A percentile compares a stretch with the other conserved stretches of the same genome.
phyloP scores from a whole-genome alignment of 805 yeast species.

The Blastobotrys chiropterorum region DNA sequence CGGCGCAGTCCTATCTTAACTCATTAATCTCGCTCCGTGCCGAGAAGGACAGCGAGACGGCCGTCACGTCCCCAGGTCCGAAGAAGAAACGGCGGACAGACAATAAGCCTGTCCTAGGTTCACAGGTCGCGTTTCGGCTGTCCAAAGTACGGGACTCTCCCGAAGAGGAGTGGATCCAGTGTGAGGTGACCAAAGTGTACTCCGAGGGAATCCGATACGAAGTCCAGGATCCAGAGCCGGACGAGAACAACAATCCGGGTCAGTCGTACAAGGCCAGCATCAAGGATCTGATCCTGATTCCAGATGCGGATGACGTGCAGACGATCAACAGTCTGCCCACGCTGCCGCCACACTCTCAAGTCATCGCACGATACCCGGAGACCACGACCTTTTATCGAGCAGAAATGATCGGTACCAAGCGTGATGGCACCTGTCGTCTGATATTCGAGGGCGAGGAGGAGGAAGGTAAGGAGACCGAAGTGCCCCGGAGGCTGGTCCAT shows the following conservation, averaged over 20 bases:
- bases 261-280: slow-evolving; percentile 76
- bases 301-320: slow-evolving; percentile 34
- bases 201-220: slow-evolving; percentile 75
- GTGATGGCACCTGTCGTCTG: slow-evolving; percentile 71
- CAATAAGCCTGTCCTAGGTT: slow-evolving; percentile 39
- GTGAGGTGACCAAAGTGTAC: slow-evolving; percentile 75
- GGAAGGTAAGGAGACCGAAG: slow-evolving; percentile 91
- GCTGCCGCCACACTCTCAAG: slow-evolving; percentile 73
- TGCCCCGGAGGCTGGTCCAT: slow-evolving; percentile 73
- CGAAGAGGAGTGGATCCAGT: slow-evolving; percentile 94
- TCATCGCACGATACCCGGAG: slow-evolving; percentile 92
- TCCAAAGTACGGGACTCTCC: slow-evolving; percentile 46
- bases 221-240: slow-evolving; percentile 97
- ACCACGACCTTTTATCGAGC: slow-evolving; percentile 97
- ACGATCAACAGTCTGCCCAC: slow-evolving; percentile 27
- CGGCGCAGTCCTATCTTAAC: background rate
- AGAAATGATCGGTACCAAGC: slow-evolving; percentile 69
- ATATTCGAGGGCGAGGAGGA: slow-evolving; percentile 97
- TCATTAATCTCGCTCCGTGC: background rate
- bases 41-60: background rate
- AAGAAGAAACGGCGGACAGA: slow-evolving; percentile 1
- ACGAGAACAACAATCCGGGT: slow-evolving; percentile 84
- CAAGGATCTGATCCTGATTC: slow-evolving; percentile 70
- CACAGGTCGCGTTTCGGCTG: slow-evolving; percentile 84
- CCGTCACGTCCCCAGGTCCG: background rate